phyloP scores from a whole-genome alignment of 805 yeast genomes.

The Schwanniomyces polymorphus region DNA sequence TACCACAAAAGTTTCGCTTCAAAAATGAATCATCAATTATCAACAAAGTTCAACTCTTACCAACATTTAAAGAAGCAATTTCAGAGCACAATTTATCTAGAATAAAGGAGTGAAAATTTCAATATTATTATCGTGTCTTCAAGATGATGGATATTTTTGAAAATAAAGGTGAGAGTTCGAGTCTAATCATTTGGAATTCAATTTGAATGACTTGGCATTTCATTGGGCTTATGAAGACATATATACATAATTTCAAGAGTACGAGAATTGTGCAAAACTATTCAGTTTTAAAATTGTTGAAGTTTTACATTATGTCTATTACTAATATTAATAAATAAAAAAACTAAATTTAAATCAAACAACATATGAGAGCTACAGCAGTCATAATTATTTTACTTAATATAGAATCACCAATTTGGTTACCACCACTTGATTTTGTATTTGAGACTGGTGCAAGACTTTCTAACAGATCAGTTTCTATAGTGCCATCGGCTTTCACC shows the following conservation, averaged over 20 bases:
- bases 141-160: no score
- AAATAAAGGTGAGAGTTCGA: slow-evolving; percentile 11
- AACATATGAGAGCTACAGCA: not conserved
- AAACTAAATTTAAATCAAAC: not conserved
- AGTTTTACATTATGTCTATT: no score
- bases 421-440: slow-evolving; percentile 16
- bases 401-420: not conserved
- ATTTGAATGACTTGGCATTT: slow-evolving; percentile 9
- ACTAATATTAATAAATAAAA: no score
- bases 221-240: slow-evolving; percentile 6
- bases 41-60: slow-evolving; percentile 8
- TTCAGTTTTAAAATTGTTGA: no score
- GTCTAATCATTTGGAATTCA: slow-evolving; percentile 10
- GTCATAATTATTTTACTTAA: not conserved
- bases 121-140: slow-evolving; percentile 8
- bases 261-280: slow-evolving; percentile 16
- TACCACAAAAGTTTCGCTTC: slow-evolving; percentile 25
- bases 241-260: slow-evolving; percentile 13
- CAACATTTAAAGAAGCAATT: slow-evolving; percentile 8
- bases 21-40: slow-evolving; percentile 11
- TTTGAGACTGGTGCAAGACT: slow-evolving; percentile 24
- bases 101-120: slow-evolving; percentile 12
- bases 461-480: slow-evolving; percentile 19
- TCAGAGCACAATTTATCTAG: not conserved
- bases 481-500: slow-evolving; percentile 40